Evolutionary conservation across 116 monocot genomes (phyloP), one percentile per base, ranked within the genome.

Genomic region (Phalaenopsis hybrid): DNA sequence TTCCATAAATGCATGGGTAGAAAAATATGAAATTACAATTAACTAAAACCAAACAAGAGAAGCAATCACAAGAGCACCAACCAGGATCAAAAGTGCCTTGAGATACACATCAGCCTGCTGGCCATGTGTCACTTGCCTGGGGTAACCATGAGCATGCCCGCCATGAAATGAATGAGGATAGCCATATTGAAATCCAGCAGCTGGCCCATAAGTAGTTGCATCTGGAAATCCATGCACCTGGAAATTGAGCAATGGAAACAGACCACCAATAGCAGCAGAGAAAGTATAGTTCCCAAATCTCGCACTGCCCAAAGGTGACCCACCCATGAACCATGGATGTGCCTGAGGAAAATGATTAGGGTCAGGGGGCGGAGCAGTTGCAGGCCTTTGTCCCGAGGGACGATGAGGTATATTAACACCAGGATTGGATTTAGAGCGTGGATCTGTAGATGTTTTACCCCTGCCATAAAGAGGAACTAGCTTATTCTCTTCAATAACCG

Each of bases 391-490:
- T 8, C 96, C 94, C 0, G 92, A 55, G 0, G 96, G 96, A 13
- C 96, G 87, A 67, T 89, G 78, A 9, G 91, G 93, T 31, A 95
- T 95, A 43, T 91, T 80, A 3, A 89, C 76, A 57, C 92, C 95
- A 0, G 93, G 91, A 45, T 89, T 74, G 0, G 92, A 78, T 68
- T 85, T 90, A 0, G 88, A 86, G 1, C 96, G 89, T 0, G 96
- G 96, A 78, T 92, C 94, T 0, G 90, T 81, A 5, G 93, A 58
- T 1, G 79, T 85, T 74, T 89, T 92, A 2, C 93, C 93, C 8
- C 90, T 84, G 34, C 96, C 96, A 77, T 96, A 92, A 6, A 93
- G 88, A 74, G 90, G 93, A 55, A 96, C 92, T 4, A 96, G 83
- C 85, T 92, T 92, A 15, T 89, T 87, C 83, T 93, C 92, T 69